Evolutionary conservation across 495 filamentous ascomycete species (phyloP), one percentile per base, ranked within the genome.

Genomic region (Lepraria neglecta): DNA sequence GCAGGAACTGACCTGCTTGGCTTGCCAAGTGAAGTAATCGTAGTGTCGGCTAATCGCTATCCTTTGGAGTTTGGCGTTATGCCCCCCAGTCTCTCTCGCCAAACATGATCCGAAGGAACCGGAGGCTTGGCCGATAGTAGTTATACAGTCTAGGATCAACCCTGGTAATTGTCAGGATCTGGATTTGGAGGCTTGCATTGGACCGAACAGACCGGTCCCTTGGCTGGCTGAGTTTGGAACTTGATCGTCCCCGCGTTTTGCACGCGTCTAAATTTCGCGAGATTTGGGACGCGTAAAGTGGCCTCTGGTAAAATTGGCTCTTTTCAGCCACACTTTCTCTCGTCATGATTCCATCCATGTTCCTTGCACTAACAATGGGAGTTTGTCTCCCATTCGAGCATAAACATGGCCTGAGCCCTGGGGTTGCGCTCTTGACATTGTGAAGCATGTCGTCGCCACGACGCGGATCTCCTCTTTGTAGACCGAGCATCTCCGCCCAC

Each of bases 231-330:
- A 54, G 31, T 54, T 54, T 21, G 30, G 51, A 33, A 54, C 19
- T 31, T 54, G 51, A 54, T 54, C 58, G 31, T 60, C 58, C 58
- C 58, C 58, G 58, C 58, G 43, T 51, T 60, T 60, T 44, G 15
- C 17, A 53, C 47, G 48, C 48, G 47, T 53, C 48, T 44, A 50
- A 24, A 21, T 35, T 54, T 42, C 48, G 48, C 48, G 38, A 53
- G 52, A 60, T 53, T 60, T 44, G 35, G 53, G 47, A 60, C 58
- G 58, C 58, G 58, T 53, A 60, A 15, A 60, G 47, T 52, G 11
- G 33, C 33, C 11, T 38, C 33, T 38, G 45, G 51, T 54, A 38
- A 54, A 35, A 54, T 54, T 54, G 30, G 30, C 17, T 38, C 51
- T 33, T 24, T 38, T 54, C 51, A 54, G 51, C 51, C 51, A 54